phyloP scores from a whole-genome alignment of 2,329 filamentous ascomycete species.

The Hypomyces rosellus region DNA sequence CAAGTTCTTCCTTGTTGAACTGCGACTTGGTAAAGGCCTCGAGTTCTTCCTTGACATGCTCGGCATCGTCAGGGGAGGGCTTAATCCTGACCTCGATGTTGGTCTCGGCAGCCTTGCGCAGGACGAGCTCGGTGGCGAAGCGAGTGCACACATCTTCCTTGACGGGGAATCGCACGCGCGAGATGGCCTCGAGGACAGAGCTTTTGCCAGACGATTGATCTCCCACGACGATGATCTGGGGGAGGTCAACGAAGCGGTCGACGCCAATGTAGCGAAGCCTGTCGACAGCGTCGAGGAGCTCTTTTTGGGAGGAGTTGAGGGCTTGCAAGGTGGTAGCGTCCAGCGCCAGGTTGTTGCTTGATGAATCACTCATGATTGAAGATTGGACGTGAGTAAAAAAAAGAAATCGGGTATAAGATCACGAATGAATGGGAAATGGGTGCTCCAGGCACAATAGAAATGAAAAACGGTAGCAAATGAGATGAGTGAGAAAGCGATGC shows the following conservation, averaged over 20 bases:
- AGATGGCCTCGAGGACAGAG: slow-evolving; percentile 59
- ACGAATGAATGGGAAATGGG: too few species aligned
- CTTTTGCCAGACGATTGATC: slow-evolving; percentile 59
- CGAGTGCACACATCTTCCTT: slow-evolving; percentile 55
- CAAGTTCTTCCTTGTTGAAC: slow-evolving; percentile 22
- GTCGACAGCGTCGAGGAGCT: slow-evolving; percentile 16
- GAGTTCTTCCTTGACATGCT: slow-evolving; percentile 20
- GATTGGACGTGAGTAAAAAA: too few species aligned
- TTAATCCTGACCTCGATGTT: slow-evolving; percentile 28
- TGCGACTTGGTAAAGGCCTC: slow-evolving; percentile 19
- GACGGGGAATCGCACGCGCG: slow-evolving; percentile 52
- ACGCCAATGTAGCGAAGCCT: slow-evolving; percentile 13
- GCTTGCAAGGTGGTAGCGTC: not conserved
- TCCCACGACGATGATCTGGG: slow-evolving; percentile 51
- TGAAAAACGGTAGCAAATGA: too few species aligned
- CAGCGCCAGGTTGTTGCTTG: slow-evolving; percentile 1
- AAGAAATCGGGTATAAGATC: too few species aligned
- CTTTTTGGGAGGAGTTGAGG: slow-evolving; percentile 4
- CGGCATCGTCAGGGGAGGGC: slow-evolving; percentile 24
- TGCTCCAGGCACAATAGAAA: too few species aligned
- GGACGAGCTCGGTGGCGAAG: slow-evolving; percentile 56
- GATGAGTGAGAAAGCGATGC: too few species aligned
- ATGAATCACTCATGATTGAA: not conserved
- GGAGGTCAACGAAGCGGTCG: slow-evolving; percentile 29
- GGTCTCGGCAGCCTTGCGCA: slow-evolving; percentile 36